phyloP scores from a whole-genome alignment of 2,329 filamentous ascomycete genomes.

The Epichloe baconii region DNA sequence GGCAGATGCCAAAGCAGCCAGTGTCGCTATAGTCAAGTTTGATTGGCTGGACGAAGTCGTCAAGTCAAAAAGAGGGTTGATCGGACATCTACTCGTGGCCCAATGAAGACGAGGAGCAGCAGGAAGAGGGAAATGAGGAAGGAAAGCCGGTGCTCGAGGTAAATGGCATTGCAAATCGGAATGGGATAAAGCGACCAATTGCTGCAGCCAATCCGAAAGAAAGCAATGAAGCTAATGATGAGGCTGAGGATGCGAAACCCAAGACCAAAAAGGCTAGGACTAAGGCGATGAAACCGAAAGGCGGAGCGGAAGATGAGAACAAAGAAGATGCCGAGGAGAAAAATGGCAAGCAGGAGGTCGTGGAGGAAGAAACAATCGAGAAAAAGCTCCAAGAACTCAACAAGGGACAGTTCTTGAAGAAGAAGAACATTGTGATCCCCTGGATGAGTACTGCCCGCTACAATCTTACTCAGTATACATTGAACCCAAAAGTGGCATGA shows the following conservation, averaged over 20 bases:
- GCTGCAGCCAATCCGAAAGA: conserved; percentile 9
- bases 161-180: conserved; percentile 13
- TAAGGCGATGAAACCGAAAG: conserved; percentile 8
- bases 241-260: conserved; percentile 8
- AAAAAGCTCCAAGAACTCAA: conserved; percentile 20
- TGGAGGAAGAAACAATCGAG: conserved; percentile 19
- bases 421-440: conserved; percentile 30
- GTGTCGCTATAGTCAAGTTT: conserved; percentile 41
- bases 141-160: conserved; percentile 1
- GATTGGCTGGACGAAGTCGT: conserved; percentile 49
- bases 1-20: conserved; percentile 30
- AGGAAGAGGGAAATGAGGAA: conserved; percentile 4
- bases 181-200: conserved; percentile 15
- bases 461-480: conserved; percentile 46
- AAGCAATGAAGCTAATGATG: conserved; percentile 12
- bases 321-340: conserved; percentile 22
- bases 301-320: conserved; percentile 26
- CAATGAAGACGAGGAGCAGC: background rate
- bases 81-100: conserved; percentile 15
- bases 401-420: conserved; percentile 34
- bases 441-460: conserved; percentile 33
- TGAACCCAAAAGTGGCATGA: conserved; percentile 44
- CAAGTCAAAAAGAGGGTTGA: conserved; percentile 16
- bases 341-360: conserved; percentile 13
- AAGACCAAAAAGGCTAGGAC: conserved; percentile 18